These are phyloP conservation scores for Aureobasidium melanogenum DNA, from an alignment of 2,329 filamentous ascomycete species.

Conservation along the genomic window DNA sequence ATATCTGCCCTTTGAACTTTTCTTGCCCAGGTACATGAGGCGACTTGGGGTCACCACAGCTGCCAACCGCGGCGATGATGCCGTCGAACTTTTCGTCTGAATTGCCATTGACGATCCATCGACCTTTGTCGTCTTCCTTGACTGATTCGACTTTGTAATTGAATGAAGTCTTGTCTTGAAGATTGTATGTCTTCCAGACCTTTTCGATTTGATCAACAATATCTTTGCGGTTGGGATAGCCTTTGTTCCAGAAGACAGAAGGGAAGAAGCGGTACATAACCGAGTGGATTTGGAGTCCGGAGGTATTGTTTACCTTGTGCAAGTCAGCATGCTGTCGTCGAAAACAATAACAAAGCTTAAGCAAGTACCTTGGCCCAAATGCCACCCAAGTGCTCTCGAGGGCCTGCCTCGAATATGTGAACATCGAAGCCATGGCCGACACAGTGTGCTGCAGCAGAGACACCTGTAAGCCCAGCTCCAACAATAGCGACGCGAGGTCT, in stretches of 20 bases:
- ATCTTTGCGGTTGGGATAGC: constrained; percentile 69
- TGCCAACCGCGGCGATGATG: constrained; percentile 68
- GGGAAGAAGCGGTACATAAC: constrained; percentile 86
- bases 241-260: constrained; percentile 61
- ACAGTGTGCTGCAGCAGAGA: constrained; percentile 73
- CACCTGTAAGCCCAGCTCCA: constrained; percentile 54
- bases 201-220: constrained; percentile 64
- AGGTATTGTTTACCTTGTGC: constrained; percentile 64
- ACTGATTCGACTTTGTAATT: constrained; percentile 60
- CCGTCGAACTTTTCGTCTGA: constrained; percentile 68
- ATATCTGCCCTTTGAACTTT: constrained; percentile 61
- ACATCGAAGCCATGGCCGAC: constrained; percentile 81
- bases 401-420: constrained; percentile 65
- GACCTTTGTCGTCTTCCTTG: constrained; percentile 57
- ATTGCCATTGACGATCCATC: constrained; percentile 70
- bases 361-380: constrained; percentile 63
- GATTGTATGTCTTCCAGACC: constrained; percentile 66
- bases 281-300: constrained; percentile 73
- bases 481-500: constrained; percentile 48
- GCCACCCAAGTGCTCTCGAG: constrained; percentile 58
- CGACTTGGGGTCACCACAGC: constrained; percentile 70
- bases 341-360: too few species aligned
- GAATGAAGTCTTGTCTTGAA: constrained; percentile 64
- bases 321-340: too few species aligned
- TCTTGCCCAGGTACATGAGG: constrained; percentile 62